Conservation (phyloP, 495 filamentous ascomycete genomes). For the Podospora sp. region DNA sequence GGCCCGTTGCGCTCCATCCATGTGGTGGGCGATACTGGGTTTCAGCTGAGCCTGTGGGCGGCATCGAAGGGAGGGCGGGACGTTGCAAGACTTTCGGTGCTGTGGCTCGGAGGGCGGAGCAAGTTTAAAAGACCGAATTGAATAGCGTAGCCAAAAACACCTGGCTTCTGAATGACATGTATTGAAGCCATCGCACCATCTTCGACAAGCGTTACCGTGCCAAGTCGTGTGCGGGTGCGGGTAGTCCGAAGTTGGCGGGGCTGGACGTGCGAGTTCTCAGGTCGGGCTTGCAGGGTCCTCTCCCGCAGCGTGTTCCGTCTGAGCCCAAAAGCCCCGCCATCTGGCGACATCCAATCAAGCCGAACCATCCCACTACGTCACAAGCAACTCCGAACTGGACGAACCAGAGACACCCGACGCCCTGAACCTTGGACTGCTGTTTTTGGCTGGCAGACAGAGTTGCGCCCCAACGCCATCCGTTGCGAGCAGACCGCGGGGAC, state of each 20-base stretch:
- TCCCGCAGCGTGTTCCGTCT: neutral
- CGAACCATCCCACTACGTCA: constrained; percentile 11
- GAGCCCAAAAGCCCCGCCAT: constrained; percentile 23
- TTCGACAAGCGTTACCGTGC: neutral
- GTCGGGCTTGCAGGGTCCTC: neutral
- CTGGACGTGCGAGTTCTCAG: neutral
- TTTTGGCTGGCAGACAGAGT: neutral
- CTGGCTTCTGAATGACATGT: no score
- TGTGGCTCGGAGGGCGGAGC: no score
- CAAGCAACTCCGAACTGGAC: constrained; percentile 1
- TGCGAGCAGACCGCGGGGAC: neutral
- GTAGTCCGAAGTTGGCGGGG: neutral
- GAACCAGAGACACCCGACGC: neutral
- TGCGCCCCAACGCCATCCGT: constrained; percentile 1
- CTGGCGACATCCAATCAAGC: constrained; percentile 22
- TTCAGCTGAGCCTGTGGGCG: neutral
- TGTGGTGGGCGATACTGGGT: neutral
- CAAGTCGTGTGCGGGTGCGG: neutral
- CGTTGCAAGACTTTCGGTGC: no score
- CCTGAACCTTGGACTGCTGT: neutral
- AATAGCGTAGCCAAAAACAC: no score
- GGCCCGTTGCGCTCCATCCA: neutral
- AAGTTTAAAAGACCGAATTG: no score
- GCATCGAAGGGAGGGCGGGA: neutral
- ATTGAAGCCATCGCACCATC: no score